These are phyloP conservation scores for Solanum rostratum DNA, from an alignment of 257 asterid species.

Conservation along the genomic window DNA sequence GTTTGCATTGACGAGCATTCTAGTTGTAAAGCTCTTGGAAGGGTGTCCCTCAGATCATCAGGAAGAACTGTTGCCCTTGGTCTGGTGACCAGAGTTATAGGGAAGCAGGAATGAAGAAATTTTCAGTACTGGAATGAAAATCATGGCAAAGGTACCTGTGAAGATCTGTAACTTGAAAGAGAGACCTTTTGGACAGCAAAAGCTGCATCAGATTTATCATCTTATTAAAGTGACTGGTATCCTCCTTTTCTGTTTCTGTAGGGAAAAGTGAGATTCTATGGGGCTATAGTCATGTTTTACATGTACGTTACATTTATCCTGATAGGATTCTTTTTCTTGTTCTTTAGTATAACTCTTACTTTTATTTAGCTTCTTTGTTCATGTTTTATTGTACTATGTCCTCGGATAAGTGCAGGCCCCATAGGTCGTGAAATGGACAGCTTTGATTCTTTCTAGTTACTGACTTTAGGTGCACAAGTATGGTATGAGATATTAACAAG, in stretches of 20 bases:
- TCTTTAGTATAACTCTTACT: not conserved
- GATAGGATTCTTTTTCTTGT: not conserved
- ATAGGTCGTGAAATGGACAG: not conserved
- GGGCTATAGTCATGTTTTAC: not conserved
- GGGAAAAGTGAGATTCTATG: not conserved
- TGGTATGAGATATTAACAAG: not conserved
- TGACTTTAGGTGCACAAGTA: not conserved
- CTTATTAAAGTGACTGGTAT: not conserved
- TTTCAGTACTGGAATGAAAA: not conserved
- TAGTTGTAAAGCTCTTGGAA: slow-evolving; percentile 60
- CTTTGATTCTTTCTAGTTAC: not conserved
- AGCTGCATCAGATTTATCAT: not conserved
- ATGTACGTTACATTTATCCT: not conserved
- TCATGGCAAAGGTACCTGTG: not conserved
- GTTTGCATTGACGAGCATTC: slow-evolving; percentile 76
- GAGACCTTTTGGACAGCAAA: not conserved
- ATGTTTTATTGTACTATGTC: not conserved
- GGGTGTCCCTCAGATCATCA: slow-evolving; percentile 71
- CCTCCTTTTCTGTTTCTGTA: not conserved
- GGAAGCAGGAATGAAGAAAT: slow-evolving; percentile 14
- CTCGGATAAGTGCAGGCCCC: not conserved
- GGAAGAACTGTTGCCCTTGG: slow-evolving; percentile 91
- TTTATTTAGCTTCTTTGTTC: not conserved
- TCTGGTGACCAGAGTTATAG: slow-evolving; percentile 44
- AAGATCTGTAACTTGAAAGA: not conserved